Percentiles rank a stretch among this genome's conserved stretches.
Conservation (phyloP, 805 yeast species). For the Novakomyces olei region DNA sequence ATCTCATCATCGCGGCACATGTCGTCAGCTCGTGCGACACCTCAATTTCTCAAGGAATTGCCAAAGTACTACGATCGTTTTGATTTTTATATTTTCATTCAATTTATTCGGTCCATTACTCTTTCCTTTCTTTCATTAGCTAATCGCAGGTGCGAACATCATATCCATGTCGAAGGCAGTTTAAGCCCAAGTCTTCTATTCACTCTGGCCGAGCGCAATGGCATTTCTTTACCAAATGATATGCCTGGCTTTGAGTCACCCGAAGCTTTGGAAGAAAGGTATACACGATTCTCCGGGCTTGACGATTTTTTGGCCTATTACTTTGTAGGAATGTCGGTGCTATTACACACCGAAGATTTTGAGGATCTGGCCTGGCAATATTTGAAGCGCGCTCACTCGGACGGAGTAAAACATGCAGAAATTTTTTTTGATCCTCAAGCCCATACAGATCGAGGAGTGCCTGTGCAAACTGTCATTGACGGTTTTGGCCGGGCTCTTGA, state of each 20-base stretch:
- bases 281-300: neutral
- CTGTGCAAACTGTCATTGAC: constrained; percentile 33
- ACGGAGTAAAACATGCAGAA: constrained; percentile 35
- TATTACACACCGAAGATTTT: constrained; percentile 46
- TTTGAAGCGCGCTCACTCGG: constrained; percentile 10
- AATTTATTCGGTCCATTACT: too few species aligned
- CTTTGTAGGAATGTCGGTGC: constrained; percentile 57
- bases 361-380: constrained; percentile 38
- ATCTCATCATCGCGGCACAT: too few species aligned
- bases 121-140: too few species aligned
- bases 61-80: too few species aligned
- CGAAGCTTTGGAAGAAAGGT: neutral
- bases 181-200: too few species aligned
- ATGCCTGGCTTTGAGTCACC: neutral
- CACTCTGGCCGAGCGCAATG: too few species aligned
- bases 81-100: too few species aligned
- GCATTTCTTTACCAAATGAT: neutral
- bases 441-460: constrained; percentile 44
- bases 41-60: too few species aligned
- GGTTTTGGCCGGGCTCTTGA: constrained; percentile 34
- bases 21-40: too few species aligned
- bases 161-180: too few species aligned
- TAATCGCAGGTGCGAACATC: too few species aligned
- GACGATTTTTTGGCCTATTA: constrained; percentile 52
- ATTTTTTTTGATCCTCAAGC: constrained; percentile 73